A percentile compares a stretch with the other conserved stretches of the same genome.
Evolutionary conservation across 2,329 filamentous ascomycete species (phyloP).

Genomic region (Colletotrichum falcatum): DNA sequence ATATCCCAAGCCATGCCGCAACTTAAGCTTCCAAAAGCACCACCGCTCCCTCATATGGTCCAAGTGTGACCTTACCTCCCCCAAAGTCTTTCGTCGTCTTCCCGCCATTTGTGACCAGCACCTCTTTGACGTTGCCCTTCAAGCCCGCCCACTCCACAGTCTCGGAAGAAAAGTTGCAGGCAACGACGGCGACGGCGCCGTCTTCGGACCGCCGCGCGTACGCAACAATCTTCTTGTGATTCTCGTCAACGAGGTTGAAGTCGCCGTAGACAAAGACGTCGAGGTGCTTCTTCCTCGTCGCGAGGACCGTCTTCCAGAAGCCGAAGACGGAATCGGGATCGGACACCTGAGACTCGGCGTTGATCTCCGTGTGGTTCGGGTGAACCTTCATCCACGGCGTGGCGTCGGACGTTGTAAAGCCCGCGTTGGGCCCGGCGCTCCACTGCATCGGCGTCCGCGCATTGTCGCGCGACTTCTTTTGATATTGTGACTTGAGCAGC

Average conservation of each 20-base stretch:
- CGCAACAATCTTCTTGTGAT: constrained; percentile 53
- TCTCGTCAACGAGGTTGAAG: constrained; percentile 54
- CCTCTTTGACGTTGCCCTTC: constrained; percentile 47
- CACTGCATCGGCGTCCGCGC: constrained; percentile 80
- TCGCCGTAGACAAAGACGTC: constrained; percentile 77
- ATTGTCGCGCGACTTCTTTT: constrained; percentile 75
- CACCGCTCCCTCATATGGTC: constrained; percentile 53
- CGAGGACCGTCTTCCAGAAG: constrained; percentile 72
- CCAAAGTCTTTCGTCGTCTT: constrained; percentile 47
- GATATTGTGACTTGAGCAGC: constrained; percentile 58
- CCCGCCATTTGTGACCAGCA: constrained; percentile 51
- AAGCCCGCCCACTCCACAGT: constrained; percentile 48
- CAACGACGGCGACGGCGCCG: constrained; percentile 51
- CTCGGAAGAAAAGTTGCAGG: constrained; percentile 54
- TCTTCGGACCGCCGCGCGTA: constrained; percentile 51
- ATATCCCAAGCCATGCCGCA: neutral
- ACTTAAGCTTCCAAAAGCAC: constrained; percentile 47
- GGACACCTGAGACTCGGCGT: constrained; percentile 66
- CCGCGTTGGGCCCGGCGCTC: constrained; percentile 69
- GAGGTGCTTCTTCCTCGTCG: constrained; percentile 68
- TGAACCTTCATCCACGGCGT: constrained; percentile 80
- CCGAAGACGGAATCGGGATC: constrained; percentile 65
- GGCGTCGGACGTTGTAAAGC: constrained; percentile 67
- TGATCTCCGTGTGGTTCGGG: constrained; percentile 71
- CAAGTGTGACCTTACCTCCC: constrained; percentile 47